These are phyloP conservation scores for Pezicula neosporulosa DNA, from an alignment of 2,329 filamentous ascomycete genomes.

Conservation along the genomic window DNA sequence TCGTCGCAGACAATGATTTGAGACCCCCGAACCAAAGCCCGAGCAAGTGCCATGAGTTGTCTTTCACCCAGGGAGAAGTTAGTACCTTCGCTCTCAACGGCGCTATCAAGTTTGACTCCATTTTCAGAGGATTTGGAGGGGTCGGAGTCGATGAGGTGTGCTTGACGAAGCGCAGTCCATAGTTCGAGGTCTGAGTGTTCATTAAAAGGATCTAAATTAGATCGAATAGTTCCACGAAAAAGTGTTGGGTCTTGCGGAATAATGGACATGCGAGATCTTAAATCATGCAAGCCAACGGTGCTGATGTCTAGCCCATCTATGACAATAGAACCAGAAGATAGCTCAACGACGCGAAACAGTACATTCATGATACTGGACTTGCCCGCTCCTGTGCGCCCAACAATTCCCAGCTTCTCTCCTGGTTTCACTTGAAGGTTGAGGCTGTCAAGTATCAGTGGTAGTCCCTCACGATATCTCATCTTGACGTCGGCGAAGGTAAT, in stretches of 20 bases:
- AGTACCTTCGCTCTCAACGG: constrained; percentile 84
- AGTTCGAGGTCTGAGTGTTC: constrained; percentile 74
- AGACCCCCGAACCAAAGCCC: constrained; percentile 77
- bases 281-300: constrained; percentile 66
- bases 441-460: constrained; percentile 68
- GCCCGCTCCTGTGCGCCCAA: constrained; percentile 75
- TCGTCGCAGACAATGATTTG: constrained; percentile 95
- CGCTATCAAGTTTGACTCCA: constrained; percentile 69
- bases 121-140: no score
- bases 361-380: constrained; percentile 79
- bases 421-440: constrained; percentile 66
- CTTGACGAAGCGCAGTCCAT: constrained; percentile 71
- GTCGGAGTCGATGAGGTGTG: no score
- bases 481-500: constrained; percentile 44
- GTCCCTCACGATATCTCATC: constrained; percentile 63
- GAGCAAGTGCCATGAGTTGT: constrained; percentile 85
- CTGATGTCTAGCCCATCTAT: constrained; percentile 66
- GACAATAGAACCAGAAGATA: constrained; percentile 54
- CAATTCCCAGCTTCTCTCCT: constrained; percentile 75
- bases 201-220: constrained; percentile 74
- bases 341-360: constrained; percentile 69
- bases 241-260: constrained; percentile 80
- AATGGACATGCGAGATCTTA: constrained; percentile 71
- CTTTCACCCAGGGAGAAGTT: constrained; percentile 92
- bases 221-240: constrained; percentile 72